Evolutionary conservation across 164 flowering plant species (phyloP), one percentile per base, ranked within the genome.

Genomic region (Nymphaea thermarum): DNA sequence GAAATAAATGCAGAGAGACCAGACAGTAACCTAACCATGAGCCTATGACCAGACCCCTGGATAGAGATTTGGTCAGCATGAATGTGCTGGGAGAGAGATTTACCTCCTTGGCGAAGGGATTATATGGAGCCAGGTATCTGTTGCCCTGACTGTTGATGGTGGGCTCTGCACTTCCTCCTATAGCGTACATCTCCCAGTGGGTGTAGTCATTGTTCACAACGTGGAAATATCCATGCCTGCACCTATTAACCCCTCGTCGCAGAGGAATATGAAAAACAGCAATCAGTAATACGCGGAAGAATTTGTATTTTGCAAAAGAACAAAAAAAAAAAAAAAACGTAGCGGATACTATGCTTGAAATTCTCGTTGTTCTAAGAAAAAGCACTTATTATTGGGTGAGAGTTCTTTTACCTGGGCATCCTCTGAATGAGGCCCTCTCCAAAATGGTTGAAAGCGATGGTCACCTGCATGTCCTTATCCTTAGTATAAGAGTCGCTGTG

Each of bases 111-210:
- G 96, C 91, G 65, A 80, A 83, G 43, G 80, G 82, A 74, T 89
- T 82, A 62, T 41, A 16, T 2, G 98, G 96, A 63, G 98, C 98
- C 36, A 77, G 79, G 62, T 84, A 91, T 79, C 96, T 67, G 79
- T 91, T 91, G 41, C 96, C 96, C 78, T 91, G 93, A 77, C 98
- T 91, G 82, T 87, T 86, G 82, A 91, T 91, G 72, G 98, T 91
- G 66, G 98, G 98, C 3, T 68, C 59, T 63, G 90, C 98, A 75
- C 98, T 89, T 75, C 97, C 97, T 68, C 97, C 97, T 59, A 91
- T 91, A 63, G 97, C 97, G 78, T 91, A 91, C 97, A 91, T 91
- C 73, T 91, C 93, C 97, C 97, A 91, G 81, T 87, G 93, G 66
- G 96, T 89, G 80, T 91, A 91, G 80, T 89, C 96, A 70, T 91